Evolutionary conservation across 169 alveolate species (phyloP), one percentile per base, ranked within the genome.

Genomic region (Eimeria nieschulzi): DNA sequence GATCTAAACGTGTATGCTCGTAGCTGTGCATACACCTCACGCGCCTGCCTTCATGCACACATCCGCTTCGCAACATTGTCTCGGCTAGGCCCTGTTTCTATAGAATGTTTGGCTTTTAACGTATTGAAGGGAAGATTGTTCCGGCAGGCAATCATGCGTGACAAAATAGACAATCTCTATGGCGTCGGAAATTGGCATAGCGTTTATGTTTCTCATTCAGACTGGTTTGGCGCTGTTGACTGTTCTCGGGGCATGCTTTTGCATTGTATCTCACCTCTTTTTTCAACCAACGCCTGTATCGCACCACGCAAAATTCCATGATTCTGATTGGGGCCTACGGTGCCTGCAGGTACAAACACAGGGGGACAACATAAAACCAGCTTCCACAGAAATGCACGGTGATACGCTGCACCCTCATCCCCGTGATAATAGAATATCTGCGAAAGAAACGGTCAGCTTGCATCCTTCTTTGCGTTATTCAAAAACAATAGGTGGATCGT

Each of bases 121-220:
- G 39, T 12, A 17, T 26, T 71, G 80, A 9, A 39, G 7, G 26
- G 63, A 78, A 78, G 51, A 23, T n/a, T 53, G 19, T 17, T 75
- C 51, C 39, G n/a, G 13, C 12, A 33, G 51, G 86, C 71, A 53
- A 78, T 26, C 23, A 54, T 78, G 86, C 12, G 54, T 51, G 53
- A 68, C 17, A 51, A 9, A 78, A 21, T n/a, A n/a, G 19, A 55
- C 15, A 21, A 54, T n/a, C 39, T 70, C 71, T 51, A 78, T 78
- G 86, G 86, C 86, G 17, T 53, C 86, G 19, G 86, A 78, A 21
- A 8, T 78, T 2, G 70, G 86, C 55, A 78, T 78, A 19, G 86
- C 71, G 17, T 78, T 78, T 68, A 78, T 78, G 86, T 78, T 78
- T 78, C 17, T 51, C n/a, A 19, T 78, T n/a, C 86, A 78, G 39